Evolutionary conservation across 108 stramenopile genomes (phyloP).

Genomic region (Pseudonitzschia pungens): DNA sequence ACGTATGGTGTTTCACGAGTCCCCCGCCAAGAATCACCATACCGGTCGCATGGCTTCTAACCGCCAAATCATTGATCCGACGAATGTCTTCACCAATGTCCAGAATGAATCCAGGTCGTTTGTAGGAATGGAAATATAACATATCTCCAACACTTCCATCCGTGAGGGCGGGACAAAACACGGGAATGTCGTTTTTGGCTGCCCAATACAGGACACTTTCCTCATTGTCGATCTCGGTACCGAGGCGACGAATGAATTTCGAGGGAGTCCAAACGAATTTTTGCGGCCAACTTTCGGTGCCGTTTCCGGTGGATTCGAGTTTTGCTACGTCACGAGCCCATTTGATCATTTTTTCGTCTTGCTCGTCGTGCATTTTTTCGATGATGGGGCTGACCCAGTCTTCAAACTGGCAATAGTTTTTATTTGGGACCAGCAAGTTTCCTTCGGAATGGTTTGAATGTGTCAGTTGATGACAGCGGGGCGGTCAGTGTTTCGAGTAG

Average conservation of each 20-base stretch:
- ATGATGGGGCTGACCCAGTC: conserved; percentile 96
- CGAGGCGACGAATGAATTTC: conserved; percentile 93
- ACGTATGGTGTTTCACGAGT: conserved; percentile 98
- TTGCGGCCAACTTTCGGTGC: conserved; percentile 27
- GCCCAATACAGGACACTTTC: conserved; percentile 97
- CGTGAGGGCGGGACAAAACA: conserved; percentile 98
- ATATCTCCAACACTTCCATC: conserved; percentile 99
- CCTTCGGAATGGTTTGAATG: background rate
- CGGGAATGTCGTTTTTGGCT: conserved; percentile 95
- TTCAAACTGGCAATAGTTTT: conserved; percentile 98
- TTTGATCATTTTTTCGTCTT: conserved; percentile 63
- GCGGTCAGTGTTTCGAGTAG: background rate
- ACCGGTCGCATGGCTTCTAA: conserved; percentile 90
- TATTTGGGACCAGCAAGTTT: conserved; percentile 95
- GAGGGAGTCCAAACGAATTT: conserved; percentile 90
- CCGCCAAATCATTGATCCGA: conserved; percentile 92
- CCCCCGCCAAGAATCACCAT: conserved; percentile 99
- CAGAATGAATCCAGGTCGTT: conserved; percentile 91
- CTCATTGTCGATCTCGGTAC: conserved; percentile 92
- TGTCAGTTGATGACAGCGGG: no score
- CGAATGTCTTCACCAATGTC: conserved; percentile 97
- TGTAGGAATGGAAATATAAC: conserved; percentile 99
- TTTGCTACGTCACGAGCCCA: conserved; percentile 46
- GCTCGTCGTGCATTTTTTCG: conserved; percentile 95
- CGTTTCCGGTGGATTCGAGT: background rate